Evolutionary conservation across 495 filamentous ascomycete genomes (phyloP), one percentile per base, ranked within the genome.

Genomic region (Neohortaea acidophila): DNA sequence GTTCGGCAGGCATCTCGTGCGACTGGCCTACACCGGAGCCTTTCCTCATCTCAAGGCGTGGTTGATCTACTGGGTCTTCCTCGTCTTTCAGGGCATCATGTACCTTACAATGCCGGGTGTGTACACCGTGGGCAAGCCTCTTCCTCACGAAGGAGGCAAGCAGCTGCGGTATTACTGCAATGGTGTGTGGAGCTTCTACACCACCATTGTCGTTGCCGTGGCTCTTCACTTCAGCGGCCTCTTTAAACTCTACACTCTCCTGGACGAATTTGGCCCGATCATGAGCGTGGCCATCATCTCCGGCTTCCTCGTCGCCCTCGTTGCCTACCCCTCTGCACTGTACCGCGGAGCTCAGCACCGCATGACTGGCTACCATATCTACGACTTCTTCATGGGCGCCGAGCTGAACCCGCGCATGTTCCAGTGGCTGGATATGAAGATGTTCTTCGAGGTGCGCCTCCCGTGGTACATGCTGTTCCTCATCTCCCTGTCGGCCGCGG

Each of bases 311-410:
- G 77, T 89, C 38, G 73, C 76, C 34, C 65, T 92, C 43, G 58
- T 84, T 23, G 87, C 86, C 21, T 97, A 94, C 62, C 66, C 79
- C 52, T 86, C 81, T 15, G 81, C 86, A 17, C 52, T 91, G 41
- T 63, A 59, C 38, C 80, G 89, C 41, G 87, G 86, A 17, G 77
- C 75, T 3, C 62, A 83, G 51, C 83, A 94, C 58, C 75, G 84
- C 45, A 94, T 97, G 89, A 89, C 81, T 33, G 89, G 89, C 24
- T 72, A 77, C 56, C 80, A 72, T 28, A 66, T 97, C 52, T 94
- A 94, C 59, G 89, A 97, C 63, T 94, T 94, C 65, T 97, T 94
- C 71, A 94, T 97, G 85, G 89, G 89, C 39, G 84, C 89, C 10
- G 89, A 97, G 66, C 67, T 97, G 31, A 94, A 97, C 66, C 89